Evolutionary conservation across 176 grass and related monocot species (phyloP).

Genomic region (Eragrostis curvula): DNA sequence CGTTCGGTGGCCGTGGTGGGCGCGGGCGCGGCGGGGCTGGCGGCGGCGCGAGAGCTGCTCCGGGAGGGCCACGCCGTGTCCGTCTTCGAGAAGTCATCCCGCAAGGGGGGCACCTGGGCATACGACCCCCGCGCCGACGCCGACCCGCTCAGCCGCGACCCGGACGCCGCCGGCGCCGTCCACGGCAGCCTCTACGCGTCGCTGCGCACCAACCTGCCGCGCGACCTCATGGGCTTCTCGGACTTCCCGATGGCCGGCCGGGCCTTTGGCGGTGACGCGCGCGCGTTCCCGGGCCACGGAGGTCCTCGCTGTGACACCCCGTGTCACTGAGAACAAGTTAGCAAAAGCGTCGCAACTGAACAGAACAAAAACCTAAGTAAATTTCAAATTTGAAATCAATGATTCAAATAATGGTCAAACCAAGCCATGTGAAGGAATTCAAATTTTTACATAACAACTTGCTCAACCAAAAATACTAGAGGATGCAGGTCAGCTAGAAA

Average conservation of each 20-base stretch:
- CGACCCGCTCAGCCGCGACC: constrained; percentile 35
- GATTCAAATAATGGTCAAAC: too few relatives aligned
- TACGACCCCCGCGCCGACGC: constrained; percentile 45
- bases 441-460: too few relatives aligned
- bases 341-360: too few relatives aligned
- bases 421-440: too few relatives aligned
- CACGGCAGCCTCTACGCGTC: constrained; percentile 61
- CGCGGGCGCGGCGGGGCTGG: constrained; percentile 52
- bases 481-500: too few relatives aligned
- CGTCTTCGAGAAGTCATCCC: constrained; percentile 58
- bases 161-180: constrained; percentile 21
- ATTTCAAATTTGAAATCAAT: too few relatives aligned
- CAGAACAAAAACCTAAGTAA: too few relatives aligned
- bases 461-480: too few relatives aligned
- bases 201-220: constrained; percentile 62
- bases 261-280: constrained; percentile 44
- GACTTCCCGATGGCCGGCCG: constrained; percentile 12
- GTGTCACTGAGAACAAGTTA: too few relatives aligned
- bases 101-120: constrained; percentile 54
- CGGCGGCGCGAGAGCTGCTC: constrained; percentile 50
- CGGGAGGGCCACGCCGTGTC: constrained; percentile 47
- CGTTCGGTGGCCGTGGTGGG: constrained; percentile 55
- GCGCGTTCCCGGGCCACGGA: constrained; percentile 55
- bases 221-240: constrained; percentile 58
- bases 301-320: too few relatives aligned